Evolutionary conservation across 2,329 filamentous ascomycete species (phyloP).

Genomic region (Trichoderma atroviride): DNA sequence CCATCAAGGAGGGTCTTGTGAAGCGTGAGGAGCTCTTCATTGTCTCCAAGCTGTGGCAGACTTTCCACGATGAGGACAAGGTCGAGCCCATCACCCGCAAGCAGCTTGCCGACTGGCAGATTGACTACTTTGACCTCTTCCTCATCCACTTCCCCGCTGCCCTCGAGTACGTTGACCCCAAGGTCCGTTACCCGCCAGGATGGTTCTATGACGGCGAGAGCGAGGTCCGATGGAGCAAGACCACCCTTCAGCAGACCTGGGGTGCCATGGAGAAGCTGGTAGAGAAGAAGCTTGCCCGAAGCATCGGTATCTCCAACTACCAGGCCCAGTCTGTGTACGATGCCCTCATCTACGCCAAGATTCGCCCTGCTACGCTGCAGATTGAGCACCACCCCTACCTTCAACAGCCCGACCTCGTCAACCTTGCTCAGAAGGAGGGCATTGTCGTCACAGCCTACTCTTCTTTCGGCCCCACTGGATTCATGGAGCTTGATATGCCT

Average conservation of each 20-base stretch:
- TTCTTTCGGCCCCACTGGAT: constrained; percentile 77
- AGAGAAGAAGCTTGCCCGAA: constrained; percentile 66
- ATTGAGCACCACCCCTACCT: constrained; percentile 92
- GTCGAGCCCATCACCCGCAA: constrained; percentile 75
- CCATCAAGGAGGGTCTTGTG: constrained; percentile 79
- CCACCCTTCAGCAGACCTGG: constrained; percentile 81
- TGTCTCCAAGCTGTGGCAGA: constrained; percentile 91
- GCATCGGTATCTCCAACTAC: constrained; percentile 85
- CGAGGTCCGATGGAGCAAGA: constrained; percentile 66
- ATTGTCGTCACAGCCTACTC: constrained; percentile 82
- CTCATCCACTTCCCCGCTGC: constrained; percentile 88
- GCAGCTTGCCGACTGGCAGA: constrained; percentile 78
- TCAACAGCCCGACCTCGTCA: constrained; percentile 71
- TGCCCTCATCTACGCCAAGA: constrained; percentile 74
- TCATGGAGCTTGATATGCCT: constrained; percentile 75
- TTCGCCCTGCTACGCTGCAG: constrained; percentile 77
- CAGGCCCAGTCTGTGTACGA: constrained; percentile 77
- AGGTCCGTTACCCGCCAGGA: constrained; percentile 76
- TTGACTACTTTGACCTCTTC: constrained; percentile 91
- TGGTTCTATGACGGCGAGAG: constrained; percentile 69
- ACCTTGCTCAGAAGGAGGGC: constrained; percentile 68
- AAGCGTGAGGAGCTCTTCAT: constrained; percentile 89
- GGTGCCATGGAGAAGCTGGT: constrained; percentile 76
- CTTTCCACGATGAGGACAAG: constrained; percentile 79
- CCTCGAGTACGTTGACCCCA: constrained; percentile 81